These are phyloP conservation scores for Yamadazyma siamensis DNA, from an alignment of 1,139 yeast species.

Conservation along the genomic window DNA sequence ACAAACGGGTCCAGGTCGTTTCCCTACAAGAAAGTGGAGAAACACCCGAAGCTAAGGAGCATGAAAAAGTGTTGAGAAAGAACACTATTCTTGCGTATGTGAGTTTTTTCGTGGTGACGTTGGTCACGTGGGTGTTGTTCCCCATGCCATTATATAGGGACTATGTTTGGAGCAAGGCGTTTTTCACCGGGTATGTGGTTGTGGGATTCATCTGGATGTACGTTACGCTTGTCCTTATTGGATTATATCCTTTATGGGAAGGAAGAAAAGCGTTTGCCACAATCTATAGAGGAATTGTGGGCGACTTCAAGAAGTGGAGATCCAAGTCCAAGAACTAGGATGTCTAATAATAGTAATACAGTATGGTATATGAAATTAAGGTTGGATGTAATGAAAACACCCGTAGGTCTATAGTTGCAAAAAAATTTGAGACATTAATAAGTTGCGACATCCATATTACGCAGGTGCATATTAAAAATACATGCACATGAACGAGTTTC, in stretches of 20 bases:
- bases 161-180: conserved; percentile 36
- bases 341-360: too few relatives aligned
- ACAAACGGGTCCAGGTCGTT: background rate
- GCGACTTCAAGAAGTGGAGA: too few relatives aligned
- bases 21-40: conserved; percentile 1
- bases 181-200: conserved; percentile 39
- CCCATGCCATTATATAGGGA: conserved; percentile 46
- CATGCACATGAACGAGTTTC: too few relatives aligned
- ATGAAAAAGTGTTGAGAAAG: conserved; percentile 4
- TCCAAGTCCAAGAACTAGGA: too few relatives aligned
- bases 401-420: too few relatives aligned
- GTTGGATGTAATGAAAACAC: too few relatives aligned
- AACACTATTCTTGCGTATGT: conserved; percentile 29
- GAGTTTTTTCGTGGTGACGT: conserved; percentile 23
- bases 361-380: too few relatives aligned
- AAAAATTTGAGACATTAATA: too few relatives aligned
- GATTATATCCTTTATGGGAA: conserved; percentile 35
- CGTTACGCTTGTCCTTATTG: conserved; percentile 27
- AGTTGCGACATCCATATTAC: too few relatives aligned
- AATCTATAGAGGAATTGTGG: conserved; percentile 20
- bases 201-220: conserved; percentile 40
- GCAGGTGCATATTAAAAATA: too few relatives aligned
- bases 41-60: conserved; percentile 2
- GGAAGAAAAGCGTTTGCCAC: conserved; percentile 27
- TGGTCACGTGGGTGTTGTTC: conserved; percentile 41